Conservation (phyloP, 306 rosid genomes). For the Prunus mume region DNA sequence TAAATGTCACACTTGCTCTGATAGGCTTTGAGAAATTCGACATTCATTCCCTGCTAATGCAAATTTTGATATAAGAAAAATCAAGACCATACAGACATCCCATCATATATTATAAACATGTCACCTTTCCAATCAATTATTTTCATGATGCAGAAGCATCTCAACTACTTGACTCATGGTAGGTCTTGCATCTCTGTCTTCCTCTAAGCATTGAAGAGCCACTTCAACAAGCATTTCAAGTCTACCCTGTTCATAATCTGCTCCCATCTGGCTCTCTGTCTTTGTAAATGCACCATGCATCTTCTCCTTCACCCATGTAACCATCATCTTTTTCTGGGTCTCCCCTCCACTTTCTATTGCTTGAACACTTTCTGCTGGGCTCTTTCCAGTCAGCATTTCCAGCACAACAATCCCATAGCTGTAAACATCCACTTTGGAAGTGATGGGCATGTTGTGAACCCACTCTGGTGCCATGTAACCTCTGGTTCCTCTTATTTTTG, state of each 20-base stretch:
- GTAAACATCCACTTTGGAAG: slow-evolving; percentile 66
- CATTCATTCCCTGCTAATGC: too few species aligned
- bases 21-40: too few species aligned
- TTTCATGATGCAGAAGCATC: slow-evolving; percentile 20
- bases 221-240: slow-evolving; percentile 30
- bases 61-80: too few species aligned
- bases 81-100: too few species aligned
- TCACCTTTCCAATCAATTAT: not conserved
- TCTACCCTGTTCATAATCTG: slow-evolving; percentile 20
- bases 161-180: slow-evolving; percentile 55
- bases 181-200: slow-evolving; percentile 58
- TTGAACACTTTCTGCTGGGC: slow-evolving; percentile 12
- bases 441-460: slow-evolving; percentile 44
- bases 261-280: slow-evolving; percentile 7
- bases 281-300: not conserved
- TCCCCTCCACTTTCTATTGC: slow-evolving; percentile 17
- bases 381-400: slow-evolving; percentile 54
- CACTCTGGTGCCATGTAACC: slow-evolving; percentile 81
- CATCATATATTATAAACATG: too few species aligned
- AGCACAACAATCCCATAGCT: slow-evolving; percentile 60
- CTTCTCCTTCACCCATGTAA: slow-evolving; percentile 39
- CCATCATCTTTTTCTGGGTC: slow-evolving; percentile 24
- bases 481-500: slow-evolving; percentile 56
- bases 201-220: slow-evolving; percentile 45
- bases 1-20: too few species aligned